Evolutionary conservation across 2,329 filamentous ascomycete genomes (phyloP).

Genomic region (Claviceps sorghi): DNA sequence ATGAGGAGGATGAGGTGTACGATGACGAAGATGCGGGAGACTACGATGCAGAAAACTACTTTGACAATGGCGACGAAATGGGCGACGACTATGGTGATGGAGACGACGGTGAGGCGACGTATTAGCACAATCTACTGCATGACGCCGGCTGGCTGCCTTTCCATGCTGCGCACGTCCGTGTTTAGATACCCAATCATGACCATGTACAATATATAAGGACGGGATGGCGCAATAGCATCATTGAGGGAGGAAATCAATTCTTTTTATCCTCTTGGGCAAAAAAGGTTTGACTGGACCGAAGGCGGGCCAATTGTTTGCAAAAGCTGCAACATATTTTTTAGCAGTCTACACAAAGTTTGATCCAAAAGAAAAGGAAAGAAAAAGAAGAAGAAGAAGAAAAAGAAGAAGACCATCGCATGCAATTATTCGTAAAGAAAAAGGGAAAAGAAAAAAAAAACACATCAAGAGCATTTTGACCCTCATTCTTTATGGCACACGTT

Average conservation of each 20-base stretch:
- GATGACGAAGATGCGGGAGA: slow-evolving; percentile 47
- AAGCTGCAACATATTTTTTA: background rate
- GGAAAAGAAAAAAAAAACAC: background rate
- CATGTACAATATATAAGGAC: background rate
- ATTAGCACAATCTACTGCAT: slow-evolving; percentile 10
- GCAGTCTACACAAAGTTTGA: background rate
- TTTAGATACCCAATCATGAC: slow-evolving; percentile 1
- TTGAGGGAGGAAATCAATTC: background rate
- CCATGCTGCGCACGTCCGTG: background rate
- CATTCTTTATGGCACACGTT: too few species aligned
- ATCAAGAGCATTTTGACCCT: background rate
- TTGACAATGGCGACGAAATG: slow-evolving; percentile 42
- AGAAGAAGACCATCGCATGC: background rate
- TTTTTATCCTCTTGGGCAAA: too few species aligned
- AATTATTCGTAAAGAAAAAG: background rate
- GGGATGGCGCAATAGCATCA: background rate
- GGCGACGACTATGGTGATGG: slow-evolving; percentile 36
- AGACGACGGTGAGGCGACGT: slow-evolving; percentile 33
- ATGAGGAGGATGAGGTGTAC: slow-evolving; percentile 34
- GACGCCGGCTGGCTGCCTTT: background rate
- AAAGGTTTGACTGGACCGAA: too few species aligned
- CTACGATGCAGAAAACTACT: slow-evolving; percentile 47
- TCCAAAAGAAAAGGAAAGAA: background rate
- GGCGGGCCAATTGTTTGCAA: background rate
- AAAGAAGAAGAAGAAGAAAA: background rate